phyloP scores from a whole-genome alignment of 2,329 filamentous ascomycete species.

The Pseudogymnoascus sp. region DNA sequence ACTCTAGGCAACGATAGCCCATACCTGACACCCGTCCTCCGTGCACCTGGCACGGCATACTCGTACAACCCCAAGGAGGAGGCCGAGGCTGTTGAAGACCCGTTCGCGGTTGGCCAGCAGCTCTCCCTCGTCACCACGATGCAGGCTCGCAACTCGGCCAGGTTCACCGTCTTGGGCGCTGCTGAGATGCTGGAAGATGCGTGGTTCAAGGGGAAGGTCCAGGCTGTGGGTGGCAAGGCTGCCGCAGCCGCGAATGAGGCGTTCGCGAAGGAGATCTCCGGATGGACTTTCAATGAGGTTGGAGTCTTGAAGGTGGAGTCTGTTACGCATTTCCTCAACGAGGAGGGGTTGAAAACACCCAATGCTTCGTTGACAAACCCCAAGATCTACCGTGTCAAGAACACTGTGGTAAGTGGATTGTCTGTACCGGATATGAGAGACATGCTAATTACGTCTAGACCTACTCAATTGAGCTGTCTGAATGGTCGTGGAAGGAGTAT shows the following conservation, averaged over 20 bases:
- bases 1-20: conserved; percentile 66
- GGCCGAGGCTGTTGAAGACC: conserved; percentile 61
- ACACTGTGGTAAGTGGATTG: conserved; percentile 70
- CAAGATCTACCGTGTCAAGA: conserved; percentile 89
- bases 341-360: conserved; percentile 40
- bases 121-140: conserved; percentile 75
- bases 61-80: conserved; percentile 92
- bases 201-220: conserved; percentile 79
- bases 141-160: conserved; percentile 89
- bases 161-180: conserved; percentile 76
- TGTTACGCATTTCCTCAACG: conserved; percentile 67
- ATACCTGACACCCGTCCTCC: conserved; percentile 72
- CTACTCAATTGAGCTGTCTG: conserved; percentile 67
- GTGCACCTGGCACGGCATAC: conserved; percentile 79
- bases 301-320: conserved; percentile 80
- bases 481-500: conserved; percentile 70
- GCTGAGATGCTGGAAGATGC: conserved; percentile 79
- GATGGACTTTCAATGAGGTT: conserved; percentile 93
- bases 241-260: conserved; percentile 68
- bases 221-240: conserved; percentile 36
- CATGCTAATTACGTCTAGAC: conserved; percentile 14
- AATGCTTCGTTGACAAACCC: conserved; percentile 56
- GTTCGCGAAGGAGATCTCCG: conserved; percentile 76
- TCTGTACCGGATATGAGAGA: background rate
- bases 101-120: conserved; percentile 78